Base-by-base conservation (phyloP, 805 yeast species). In the Wickerhamiella sergipiensis region DNA sequence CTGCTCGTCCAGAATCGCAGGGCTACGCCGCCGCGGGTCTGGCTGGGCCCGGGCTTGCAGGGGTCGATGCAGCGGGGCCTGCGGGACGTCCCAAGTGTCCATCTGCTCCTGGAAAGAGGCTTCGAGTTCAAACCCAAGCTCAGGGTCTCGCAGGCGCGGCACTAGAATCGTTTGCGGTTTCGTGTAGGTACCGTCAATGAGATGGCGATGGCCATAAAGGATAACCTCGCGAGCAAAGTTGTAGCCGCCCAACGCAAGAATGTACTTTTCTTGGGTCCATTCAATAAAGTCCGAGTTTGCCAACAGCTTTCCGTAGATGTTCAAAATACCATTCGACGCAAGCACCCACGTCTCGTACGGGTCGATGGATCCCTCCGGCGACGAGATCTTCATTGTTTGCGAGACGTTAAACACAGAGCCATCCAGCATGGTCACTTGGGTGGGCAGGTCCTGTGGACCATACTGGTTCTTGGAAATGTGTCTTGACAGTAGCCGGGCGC, bases 171-270 rank as follows among this genome's bases (percentile, higher is more conserved):
- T 83, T 59, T 80, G 83, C 24, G 74, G 68, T 0, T 64, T 31
- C 0, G 71, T 61, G 1, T 67, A 58, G 33, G 55, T 18, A 1
- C 81, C 79, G 50, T 80, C 82, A 17, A 89, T 75, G 46, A 85
- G 64, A 44, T 73, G 54, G 1, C 70, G 65, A 18, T 86, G 64
- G 12, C 75, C 73, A 52, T 88, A 75, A 49, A 85, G 76, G 44
- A 77, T 70, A 15, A 86, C 57, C 58, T 86, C 95, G n/a, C 75
- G 73, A 6, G 85, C 89, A 62, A 85, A 79, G 24, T 71, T 71
- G 2, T 81, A 70, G 48, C 78, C 79, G 52, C 79, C 74, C 44
- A 80, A 61, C 0, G 85, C 87, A 49, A 76, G 67, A 2, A 83
- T 62, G 56, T 78, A 75, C 59, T 79, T 81, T 55, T 79, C 71